These are phyloP conservation scores for Trametes sanguinea DNA, from an alignment of 768 basidiomycete species.

Conservation along the genomic window DNA sequence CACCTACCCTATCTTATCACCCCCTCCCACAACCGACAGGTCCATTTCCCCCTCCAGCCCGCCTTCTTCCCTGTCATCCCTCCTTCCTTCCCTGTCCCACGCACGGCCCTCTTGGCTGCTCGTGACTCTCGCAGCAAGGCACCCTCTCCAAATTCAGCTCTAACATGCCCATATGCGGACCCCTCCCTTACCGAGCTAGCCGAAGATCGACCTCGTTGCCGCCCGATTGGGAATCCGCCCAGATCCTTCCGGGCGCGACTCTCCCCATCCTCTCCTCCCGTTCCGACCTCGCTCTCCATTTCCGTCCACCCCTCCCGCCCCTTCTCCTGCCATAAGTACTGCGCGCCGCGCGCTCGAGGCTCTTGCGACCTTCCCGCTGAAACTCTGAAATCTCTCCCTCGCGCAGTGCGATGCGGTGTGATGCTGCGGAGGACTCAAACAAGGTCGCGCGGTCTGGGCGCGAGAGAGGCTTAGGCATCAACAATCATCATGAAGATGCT, in stretches of 20 bases:
- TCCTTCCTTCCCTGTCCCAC: slow-evolving; percentile 23
- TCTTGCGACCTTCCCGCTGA: not conserved
- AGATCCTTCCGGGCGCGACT: slow-evolving; percentile 18
- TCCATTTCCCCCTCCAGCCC: slow-evolving; percentile 16
- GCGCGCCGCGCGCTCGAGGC: not conserved
- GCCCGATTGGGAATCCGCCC: slow-evolving; percentile 23
- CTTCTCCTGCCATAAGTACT: not conserved
- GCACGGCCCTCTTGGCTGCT: slow-evolving; percentile 23
- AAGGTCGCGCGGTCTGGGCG: not conserved
- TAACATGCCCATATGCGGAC: slow-evolving; percentile 12
- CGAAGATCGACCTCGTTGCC: slow-evolving; percentile 27
- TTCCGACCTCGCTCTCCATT: slow-evolving; percentile 12
- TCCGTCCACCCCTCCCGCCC: slow-evolving; percentile 12
- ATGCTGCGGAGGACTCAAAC: slow-evolving; percentile 6
- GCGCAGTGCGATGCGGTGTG: not conserved
- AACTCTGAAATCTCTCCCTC: too few species aligned
- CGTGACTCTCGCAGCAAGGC: slow-evolving; percentile 26
- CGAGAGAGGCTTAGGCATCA: slow-evolving; percentile 8
- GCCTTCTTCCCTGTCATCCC: slow-evolving; percentile 23
- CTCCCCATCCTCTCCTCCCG: slow-evolving; percentile 12
- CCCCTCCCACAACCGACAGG: slow-evolving; percentile 17
- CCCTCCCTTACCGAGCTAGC: slow-evolving; percentile 25
- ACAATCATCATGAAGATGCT: slow-evolving; percentile 15
- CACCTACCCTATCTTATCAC: slow-evolving; percentile 27
- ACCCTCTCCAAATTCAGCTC: slow-evolving; percentile 16